Evolutionary conservation across 331 rosid species (phyloP).

Genomic region (Quercus lobata): DNA sequence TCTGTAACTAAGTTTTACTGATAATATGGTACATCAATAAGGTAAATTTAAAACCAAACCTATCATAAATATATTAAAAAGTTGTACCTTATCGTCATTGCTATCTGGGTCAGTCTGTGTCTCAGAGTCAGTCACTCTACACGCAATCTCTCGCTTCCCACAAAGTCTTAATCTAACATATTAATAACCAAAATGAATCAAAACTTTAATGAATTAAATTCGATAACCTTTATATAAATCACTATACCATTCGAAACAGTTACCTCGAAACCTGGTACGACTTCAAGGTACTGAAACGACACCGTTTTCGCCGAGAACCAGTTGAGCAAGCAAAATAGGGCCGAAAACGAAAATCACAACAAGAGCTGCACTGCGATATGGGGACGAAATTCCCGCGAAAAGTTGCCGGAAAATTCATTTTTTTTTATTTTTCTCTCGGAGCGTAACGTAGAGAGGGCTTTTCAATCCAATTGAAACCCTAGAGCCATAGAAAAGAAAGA

Average conservation of each 20-base stretch:
- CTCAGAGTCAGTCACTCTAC: constrained; percentile 66
- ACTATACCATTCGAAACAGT: background rate
- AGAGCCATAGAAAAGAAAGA: constrained; percentile 38
- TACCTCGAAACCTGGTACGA: constrained; percentile 42
- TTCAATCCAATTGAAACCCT: constrained; percentile 40
- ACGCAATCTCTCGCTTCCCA: constrained; percentile 45
- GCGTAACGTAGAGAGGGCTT: background rate
- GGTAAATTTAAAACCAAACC: too few relatives aligned
- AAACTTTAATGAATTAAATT: constrained; percentile 1
- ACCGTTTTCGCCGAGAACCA: constrained; percentile 23
- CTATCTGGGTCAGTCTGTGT: constrained; percentile 49
- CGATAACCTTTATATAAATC: background rate
- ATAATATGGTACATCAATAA: too few relatives aligned
- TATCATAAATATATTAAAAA: background rate
- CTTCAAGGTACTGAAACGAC: constrained; percentile 29
- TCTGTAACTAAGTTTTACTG: too few relatives aligned
- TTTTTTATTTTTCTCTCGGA: background rate
- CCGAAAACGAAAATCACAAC: constrained; percentile 60
- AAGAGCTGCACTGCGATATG: constrained; percentile 55
- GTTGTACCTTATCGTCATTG: constrained; percentile 63
- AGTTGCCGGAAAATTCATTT: constrained; percentile 54
- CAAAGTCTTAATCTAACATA: constrained; percentile 16
- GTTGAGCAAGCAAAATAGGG: constrained; percentile 28
- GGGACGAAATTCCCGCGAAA: constrained; percentile 54
- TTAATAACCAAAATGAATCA: background rate